phyloP scores from a whole-genome alignment of 768 basidiomycete species.

The Lepiota brunneoincarnata region DNA sequence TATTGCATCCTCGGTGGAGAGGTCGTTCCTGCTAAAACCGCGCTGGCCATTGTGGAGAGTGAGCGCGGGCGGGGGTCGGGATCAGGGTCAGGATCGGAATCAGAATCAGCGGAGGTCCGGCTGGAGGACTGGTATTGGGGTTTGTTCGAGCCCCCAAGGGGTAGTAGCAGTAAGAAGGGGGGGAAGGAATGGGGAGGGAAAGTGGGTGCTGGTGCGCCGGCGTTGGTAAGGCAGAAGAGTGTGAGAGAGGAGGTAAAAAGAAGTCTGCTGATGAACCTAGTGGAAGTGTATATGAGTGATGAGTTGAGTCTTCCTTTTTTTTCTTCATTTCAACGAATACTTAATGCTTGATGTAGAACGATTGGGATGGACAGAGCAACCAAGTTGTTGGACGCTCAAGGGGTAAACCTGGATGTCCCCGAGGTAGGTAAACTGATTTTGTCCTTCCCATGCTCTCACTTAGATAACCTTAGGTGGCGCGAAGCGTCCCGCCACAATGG shows the following conservation, averaged over 20 bases:
- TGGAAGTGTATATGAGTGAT: constrained; percentile 82
- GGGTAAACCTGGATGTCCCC: constrained; percentile 69
- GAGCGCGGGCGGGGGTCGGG: not conserved
- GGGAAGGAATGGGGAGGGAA: too few species aligned
- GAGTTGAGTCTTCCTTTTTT: constrained; percentile 41
- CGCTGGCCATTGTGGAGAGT: constrained; percentile 43
- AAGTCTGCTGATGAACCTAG: constrained; percentile 61
- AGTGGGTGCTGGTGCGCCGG: not conserved
- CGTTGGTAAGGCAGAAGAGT: constrained; percentile 30
- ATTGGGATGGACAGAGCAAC: constrained; percentile 57
- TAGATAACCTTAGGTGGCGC: constrained; percentile 50
- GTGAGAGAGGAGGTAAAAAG: constrained; percentile 50
- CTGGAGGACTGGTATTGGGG: constrained; percentile 54
- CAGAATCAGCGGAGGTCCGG: constrained; percentile 24
- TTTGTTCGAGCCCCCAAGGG: constrained; percentile 35
- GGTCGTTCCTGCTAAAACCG: constrained; percentile 61
- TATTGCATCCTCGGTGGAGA: constrained; percentile 84
- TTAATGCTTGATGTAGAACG: constrained; percentile 33
- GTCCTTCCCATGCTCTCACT: constrained; percentile 1
- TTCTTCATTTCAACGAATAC: not conserved
- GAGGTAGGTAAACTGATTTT: constrained; percentile 51
- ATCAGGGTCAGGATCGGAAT: not conserved
- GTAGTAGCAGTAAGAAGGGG: constrained; percentile 15
- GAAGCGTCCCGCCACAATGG: constrained; percentile 73
- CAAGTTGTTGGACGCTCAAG: constrained; percentile 75